Conservation (phyloP, 2,329 filamentous ascomycete genomes). For the Fusarium denticulatum region DNA sequence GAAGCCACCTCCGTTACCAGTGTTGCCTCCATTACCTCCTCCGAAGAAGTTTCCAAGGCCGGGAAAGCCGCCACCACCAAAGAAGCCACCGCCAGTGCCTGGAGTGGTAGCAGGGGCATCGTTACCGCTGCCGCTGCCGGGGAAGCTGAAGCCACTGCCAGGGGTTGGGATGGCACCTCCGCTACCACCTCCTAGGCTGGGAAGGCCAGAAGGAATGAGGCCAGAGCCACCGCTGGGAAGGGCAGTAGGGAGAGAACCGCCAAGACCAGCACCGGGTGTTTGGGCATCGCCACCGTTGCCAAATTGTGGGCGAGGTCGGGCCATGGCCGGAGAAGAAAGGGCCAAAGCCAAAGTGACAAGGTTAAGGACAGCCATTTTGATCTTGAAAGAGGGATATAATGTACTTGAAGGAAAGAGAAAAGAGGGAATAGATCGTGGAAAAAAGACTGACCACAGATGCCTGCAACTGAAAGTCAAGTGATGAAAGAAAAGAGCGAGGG, state of each 20-base stretch:
- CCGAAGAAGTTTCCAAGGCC: constrained; percentile 6
- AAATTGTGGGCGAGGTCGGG: constrained; percentile 29
- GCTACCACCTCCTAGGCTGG: neutral
- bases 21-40: neutral
- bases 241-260: constrained; percentile 9
- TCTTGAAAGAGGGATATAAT: constrained; percentile 9
- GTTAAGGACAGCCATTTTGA: constrained; percentile 43
- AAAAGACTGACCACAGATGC: constrained; percentile 42
- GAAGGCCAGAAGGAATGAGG: constrained; percentile 4
- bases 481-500: constrained; percentile 37
- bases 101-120: neutral
- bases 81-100: neutral
- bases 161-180: constrained; percentile 3
- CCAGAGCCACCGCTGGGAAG: constrained; percentile 16
- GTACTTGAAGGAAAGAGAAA: constrained; percentile 13
- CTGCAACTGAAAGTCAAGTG: constrained; percentile 42
- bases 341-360: constrained; percentile 42
- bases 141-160: neutral
- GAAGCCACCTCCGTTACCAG: constrained; percentile 1
- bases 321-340: constrained; percentile 36
- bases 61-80: neutral
- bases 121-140: neutral
- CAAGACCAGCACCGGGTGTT: constrained; percentile 27
- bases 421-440: constrained; percentile 25
- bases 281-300: constrained; percentile 8